Evolutionary conservation across 2,329 filamentous ascomycete genomes (phyloP).

Genomic region (Arthrobotrys sinensis): DNA sequence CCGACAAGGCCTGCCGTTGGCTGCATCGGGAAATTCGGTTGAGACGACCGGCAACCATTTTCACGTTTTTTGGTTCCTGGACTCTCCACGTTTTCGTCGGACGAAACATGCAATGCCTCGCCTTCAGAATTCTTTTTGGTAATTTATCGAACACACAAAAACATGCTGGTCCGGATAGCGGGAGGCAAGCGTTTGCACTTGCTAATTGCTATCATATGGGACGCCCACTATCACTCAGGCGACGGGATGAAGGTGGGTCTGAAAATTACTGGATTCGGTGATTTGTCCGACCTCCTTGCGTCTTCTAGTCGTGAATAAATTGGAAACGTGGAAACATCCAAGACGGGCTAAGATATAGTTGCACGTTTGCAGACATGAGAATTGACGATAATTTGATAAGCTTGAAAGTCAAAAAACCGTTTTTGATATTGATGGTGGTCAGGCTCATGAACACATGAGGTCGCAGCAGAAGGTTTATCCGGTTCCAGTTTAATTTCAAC

Average conservation of each 20-base stretch:
- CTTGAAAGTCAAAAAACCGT: background rate
- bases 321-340: conserved; percentile 40
- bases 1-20: conserved; percentile 37
- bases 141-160: conserved; percentile 38
- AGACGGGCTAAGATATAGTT: conserved; percentile 6
- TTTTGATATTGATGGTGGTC: conserved; percentile 18
- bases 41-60: conserved; percentile 45
- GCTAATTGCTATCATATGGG: conserved; percentile 27
- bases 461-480: conserved; percentile 43
- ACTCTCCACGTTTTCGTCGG: conserved; percentile 37
- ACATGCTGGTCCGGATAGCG: conserved; percentile 36
- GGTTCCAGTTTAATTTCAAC: conserved; percentile 36
- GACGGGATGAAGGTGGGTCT: conserved; percentile 47
- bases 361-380: conserved; percentile 34
- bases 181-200: conserved; percentile 44
- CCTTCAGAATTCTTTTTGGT: conserved; percentile 21
- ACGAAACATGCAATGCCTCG: conserved; percentile 24
- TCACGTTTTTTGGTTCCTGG: conserved; percentile 8
- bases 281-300: conserved; percentile 29
- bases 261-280: conserved; percentile 23
- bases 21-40: conserved; percentile 51
- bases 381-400: conserved; percentile 5
- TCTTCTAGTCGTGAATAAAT: conserved; percentile 7
- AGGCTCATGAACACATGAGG: background rate
- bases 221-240: conserved; percentile 30